Base-by-base conservation (phyloP, 2,329 filamentous ascomycete genomes). In the Trichoderma endophyticum region DNA sequence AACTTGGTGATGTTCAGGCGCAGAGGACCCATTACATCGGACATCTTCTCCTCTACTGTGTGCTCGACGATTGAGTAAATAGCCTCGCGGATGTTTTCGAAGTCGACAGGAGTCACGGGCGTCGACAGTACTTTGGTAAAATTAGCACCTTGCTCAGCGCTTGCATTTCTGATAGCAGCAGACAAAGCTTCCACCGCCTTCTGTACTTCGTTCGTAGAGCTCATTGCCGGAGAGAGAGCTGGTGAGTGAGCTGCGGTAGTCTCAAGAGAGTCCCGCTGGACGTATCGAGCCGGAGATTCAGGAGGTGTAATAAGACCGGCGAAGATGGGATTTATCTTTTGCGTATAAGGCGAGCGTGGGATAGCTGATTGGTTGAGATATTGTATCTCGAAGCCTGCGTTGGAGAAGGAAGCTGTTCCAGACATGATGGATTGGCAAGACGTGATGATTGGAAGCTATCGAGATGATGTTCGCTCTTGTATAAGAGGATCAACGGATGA, bases 1-100 rank as follows among this genome's bases (percentile, higher is more conserved):
- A 77, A 3, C 14, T 67, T 68, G 54, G 59, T 73, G 8, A 78
- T 66, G 9, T 80, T 79, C 24, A 80, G 61, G 3, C 79, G 75
- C 11, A 82, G 70, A 3, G 80, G 80, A 0, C 74, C 74, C 7
- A 79, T 75, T 0, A 80, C 81, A 39, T 79, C 78, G 0, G 78
- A 74, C 32, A 82, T 77, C 11, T 78, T 76, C n/a, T 79, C 75
- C 32, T 82, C 80, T 0, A 80, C 79, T 2, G 72, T 75, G 1
- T 79, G 73, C 51, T 81, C 80, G 15, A 81, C 73, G 28, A 80
- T 76, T 2, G 77, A 75, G 36, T 74, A 76, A 14, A 82, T 77
- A 5, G 75, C 73, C 36, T 81, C 77, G 1, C 70, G 70, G 21
- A 73, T 3, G 0, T 70, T 66, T 6, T 65, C 68, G 3, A 75